Percentiles rank a stretch among this genome's conserved stretches.
phyloP scores from a whole-genome alignment of 2,329 filamentous ascomycete species.

The Trichoderma breve region DNA sequence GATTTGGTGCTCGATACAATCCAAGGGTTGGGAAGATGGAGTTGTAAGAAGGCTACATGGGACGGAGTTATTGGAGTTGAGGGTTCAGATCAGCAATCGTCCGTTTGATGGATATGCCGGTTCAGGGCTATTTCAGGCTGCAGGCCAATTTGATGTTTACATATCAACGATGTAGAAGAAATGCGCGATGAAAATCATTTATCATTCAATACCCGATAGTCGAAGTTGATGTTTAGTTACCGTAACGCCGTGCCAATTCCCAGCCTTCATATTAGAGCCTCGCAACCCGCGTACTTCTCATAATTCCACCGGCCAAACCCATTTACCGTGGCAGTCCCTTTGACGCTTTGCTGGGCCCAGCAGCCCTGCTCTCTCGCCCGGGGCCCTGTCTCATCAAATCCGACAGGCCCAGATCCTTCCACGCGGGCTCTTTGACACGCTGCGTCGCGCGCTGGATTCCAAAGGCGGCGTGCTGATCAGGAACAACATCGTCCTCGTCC shows the following conservation, averaged over 20 bases:
- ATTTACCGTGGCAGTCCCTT: slow-evolving; percentile 28
- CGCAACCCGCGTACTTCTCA: background rate
- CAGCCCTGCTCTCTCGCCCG: slow-evolving; percentile 20
- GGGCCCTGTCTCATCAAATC: slow-evolving; percentile 67
- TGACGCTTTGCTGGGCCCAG: slow-evolving; percentile 7
- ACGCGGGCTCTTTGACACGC: slow-evolving; percentile 66
- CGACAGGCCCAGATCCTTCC: slow-evolving; percentile 75
- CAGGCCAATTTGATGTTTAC: background rate
- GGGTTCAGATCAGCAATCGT: slow-evolving; percentile 7
- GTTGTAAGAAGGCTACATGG: slow-evolving; percentile 1
- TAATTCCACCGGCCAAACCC: background rate
- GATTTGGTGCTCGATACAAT: background rate
- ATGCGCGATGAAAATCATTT: background rate
- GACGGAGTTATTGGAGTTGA: slow-evolving; percentile 27
- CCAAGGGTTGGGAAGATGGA: background rate
- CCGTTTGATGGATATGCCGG: background rate
- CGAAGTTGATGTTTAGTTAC: background rate
- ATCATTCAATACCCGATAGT: background rate
- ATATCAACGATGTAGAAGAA: background rate
- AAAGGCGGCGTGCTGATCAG: slow-evolving; percentile 84
- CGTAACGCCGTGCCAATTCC: slow-evolving; percentile 8
- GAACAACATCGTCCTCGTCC: slow-evolving; percentile 85
- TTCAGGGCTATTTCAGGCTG: background rate
- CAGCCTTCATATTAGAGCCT: background rate
- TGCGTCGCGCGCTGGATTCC: slow-evolving; percentile 81